Percentiles rank a stretch among this genome's conserved stretches.
Evolutionary conservation across 768 basidiomycete species (phyloP).

Genomic region (Kwoniella pini): DNA sequence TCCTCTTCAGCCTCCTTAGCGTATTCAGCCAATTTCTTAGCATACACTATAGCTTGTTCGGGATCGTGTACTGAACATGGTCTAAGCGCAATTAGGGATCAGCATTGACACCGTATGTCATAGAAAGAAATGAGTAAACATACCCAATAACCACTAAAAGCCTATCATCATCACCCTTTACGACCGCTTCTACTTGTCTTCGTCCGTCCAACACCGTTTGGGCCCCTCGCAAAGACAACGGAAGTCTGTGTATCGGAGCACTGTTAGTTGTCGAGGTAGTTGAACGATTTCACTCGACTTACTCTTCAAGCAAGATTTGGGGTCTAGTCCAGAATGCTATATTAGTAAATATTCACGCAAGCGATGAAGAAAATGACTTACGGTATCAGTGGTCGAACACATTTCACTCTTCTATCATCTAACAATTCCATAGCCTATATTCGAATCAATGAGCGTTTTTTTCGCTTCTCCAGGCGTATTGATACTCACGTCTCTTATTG

Average conservation of each 20-base stretch:
- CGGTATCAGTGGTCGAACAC: constrained; percentile 83
- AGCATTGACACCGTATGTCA: not conserved
- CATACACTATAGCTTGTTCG: constrained; percentile 83
- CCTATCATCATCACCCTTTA: constrained; percentile 86
- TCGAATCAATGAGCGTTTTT: too few relatives aligned
- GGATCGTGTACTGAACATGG: constrained; percentile 95
- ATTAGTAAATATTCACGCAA: not conserved
- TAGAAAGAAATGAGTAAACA: constrained; percentile 32
- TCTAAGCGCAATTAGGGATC: constrained; percentile 49
- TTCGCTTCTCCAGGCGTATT: too few relatives aligned
- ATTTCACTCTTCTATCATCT: constrained; percentile 83
- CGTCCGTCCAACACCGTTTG: constrained; percentile 89
- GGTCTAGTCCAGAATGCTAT: constrained; percentile 56
- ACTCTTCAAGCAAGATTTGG: constrained; percentile 89
- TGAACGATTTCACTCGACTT: constrained; percentile 15
- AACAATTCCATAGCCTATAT: constrained; percentile 61
- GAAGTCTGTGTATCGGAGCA: constrained; percentile 22
- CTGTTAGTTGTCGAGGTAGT: not conserved
- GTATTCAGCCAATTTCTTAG: constrained; percentile 73
- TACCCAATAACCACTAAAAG: constrained; percentile 89
- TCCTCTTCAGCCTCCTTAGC: constrained; percentile 79
- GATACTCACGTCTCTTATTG: constrained; percentile 15
- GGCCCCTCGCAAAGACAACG: constrained; percentile 66
- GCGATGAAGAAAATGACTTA: too few relatives aligned
- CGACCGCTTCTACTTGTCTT: constrained; percentile 70